Conservation (phyloP, 108 stramenopile species). For the Cylindrotheca fusiformis region DNA sequence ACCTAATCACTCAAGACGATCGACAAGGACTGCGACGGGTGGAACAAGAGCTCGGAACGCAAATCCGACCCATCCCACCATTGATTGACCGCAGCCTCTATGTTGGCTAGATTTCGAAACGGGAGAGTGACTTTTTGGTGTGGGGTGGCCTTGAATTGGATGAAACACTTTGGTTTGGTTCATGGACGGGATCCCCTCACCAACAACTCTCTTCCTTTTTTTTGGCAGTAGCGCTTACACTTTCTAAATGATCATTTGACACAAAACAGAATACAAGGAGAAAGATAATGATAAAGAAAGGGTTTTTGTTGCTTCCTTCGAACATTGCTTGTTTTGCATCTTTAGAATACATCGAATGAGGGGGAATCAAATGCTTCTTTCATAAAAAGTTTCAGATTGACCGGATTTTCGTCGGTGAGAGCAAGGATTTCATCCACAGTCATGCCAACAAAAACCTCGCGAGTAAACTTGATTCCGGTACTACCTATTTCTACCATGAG, state of each 20-base stretch:
- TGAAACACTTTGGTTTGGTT: background rate
- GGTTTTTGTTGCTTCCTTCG: background rate
- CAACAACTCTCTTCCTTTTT: constrained; percentile 48
- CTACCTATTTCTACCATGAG: constrained; percentile 21
- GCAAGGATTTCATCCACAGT: constrained; percentile 24
- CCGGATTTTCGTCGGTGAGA: constrained; percentile 20
- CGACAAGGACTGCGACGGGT: constrained; percentile 72
- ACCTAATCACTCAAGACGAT: constrained; percentile 97
- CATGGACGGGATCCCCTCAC: constrained; percentile 25
- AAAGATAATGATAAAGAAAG: constrained; percentile 1
- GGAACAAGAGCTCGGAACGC: constrained; percentile 97
- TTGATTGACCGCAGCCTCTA: constrained; percentile 95
- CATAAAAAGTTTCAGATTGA: constrained; percentile 21
- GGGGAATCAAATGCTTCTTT: constrained; percentile 14
- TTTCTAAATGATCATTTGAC: background rate
- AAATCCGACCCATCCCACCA: constrained; percentile 96
- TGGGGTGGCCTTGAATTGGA: constrained; percentile 11
- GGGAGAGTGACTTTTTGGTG: constrained; percentile 36
- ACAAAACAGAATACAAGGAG: constrained; percentile 6
- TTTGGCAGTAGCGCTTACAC: background rate
- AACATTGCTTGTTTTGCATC: background rate
- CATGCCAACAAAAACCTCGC: constrained; percentile 25
- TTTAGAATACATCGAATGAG: constrained; percentile 22
- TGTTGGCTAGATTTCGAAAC: constrained; percentile 68
- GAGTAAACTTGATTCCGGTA: constrained; percentile 14